These are phyloP conservation scores for Pleurotus salmoneostramineus DNA, from an alignment of 768 basidiomycete genomes.

Conservation along the genomic window DNA sequence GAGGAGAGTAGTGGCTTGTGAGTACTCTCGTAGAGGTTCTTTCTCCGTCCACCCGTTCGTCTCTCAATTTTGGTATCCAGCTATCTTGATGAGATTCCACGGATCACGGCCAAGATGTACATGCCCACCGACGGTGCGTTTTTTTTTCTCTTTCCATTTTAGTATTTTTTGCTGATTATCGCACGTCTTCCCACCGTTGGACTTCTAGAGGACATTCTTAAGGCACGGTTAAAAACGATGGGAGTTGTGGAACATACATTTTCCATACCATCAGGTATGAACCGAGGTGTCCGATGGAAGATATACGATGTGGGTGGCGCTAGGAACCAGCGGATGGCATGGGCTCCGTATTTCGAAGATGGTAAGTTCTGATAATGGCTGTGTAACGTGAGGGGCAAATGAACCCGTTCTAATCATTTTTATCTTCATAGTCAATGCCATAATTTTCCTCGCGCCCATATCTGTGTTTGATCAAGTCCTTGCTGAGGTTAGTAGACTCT, in stretches of 20 bases:
- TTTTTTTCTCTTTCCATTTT: constrained; percentile 14
- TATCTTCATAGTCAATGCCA: constrained; percentile 62
- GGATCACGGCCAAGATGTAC: constrained; percentile 79
- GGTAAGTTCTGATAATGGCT: constrained; percentile 57
- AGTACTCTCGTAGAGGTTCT: constrained; percentile 24
- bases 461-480: constrained; percentile 86
- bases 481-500: constrained; percentile 50
- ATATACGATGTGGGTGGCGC: constrained; percentile 87
- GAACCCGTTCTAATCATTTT: constrained; percentile 5
- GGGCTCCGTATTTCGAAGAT: constrained; percentile 88
- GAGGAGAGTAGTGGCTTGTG: constrained; percentile 88
- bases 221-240: constrained; percentile 77
- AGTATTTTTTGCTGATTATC: constrained; percentile 12
- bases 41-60: constrained; percentile 9
- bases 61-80: constrained; percentile 29
- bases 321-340: constrained; percentile 77
- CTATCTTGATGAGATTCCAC: constrained; percentile 76
- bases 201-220: constrained; percentile 66
- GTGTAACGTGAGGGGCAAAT: constrained; percentile 3
- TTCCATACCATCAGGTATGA: constrained; percentile 52
- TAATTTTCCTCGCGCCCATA: constrained; percentile 86
- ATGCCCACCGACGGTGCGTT: constrained; percentile 69
- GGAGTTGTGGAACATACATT: constrained; percentile 81
- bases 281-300: constrained; percentile 66
- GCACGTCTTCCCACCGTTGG: not conserved